Percentiles rank a stretch among this genome's conserved stretches.
Evolutionary conservation across 2,329 filamentous ascomycete species (phyloP).

Genomic region (Diaporthe sp.): DNA sequence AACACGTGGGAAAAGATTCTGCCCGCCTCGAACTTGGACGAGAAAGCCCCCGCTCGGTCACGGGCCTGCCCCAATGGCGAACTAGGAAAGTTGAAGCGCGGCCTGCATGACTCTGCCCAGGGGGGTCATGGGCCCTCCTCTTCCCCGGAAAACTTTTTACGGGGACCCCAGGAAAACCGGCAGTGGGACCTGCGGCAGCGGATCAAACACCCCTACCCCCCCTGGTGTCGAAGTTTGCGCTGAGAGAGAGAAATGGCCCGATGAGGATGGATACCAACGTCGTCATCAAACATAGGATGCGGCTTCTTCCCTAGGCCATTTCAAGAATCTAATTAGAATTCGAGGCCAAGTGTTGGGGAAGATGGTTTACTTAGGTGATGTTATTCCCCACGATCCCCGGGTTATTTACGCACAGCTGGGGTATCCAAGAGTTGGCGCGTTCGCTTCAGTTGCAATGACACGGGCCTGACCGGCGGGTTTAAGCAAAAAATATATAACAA

Average conservation of each 20-base stretch:
- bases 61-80: background rate
- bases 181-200: constrained; percentile 14
- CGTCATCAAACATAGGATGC: background rate
- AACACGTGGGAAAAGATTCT: background rate
- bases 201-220: constrained; percentile 4
- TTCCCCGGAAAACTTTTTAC: constrained; percentile 29
- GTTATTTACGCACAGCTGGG: constrained; percentile 22
- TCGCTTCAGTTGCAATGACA: constrained; percentile 22
- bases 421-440: constrained; percentile 21
- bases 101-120: constrained; percentile 14
- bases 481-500: constrained; percentile 7
- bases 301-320: background rate
- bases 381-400: background rate
- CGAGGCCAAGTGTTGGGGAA: constrained; percentile 1
- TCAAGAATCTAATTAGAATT: constrained; percentile 18
- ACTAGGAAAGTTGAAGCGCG: constrained; percentile 22
- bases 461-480: background rate
- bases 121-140: background rate
- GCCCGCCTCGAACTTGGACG: background rate
- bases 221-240: background rate
- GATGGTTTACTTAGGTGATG: too few species aligned
- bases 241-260: constrained; percentile 7
- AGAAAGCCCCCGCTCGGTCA: background rate
- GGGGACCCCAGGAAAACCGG: constrained; percentile 31
- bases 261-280: constrained; percentile 21